Base-by-base conservation (phyloP, 2,329 filamentous ascomycete species). In the Myrmaecium sp. region DNA sequence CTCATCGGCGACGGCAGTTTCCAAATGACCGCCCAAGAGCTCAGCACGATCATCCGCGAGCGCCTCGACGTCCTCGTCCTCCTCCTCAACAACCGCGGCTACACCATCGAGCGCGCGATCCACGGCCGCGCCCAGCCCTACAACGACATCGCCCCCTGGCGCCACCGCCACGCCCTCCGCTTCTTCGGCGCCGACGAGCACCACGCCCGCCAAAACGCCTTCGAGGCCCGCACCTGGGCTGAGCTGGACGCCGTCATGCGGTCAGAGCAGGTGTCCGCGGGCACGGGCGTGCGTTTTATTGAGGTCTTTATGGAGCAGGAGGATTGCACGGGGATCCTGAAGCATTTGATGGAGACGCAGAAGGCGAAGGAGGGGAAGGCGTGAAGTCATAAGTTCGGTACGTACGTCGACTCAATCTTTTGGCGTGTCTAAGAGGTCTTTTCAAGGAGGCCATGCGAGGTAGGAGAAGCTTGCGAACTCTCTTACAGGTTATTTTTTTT, bases 241-340 rank as follows among this genome's bases (percentile, higher is more conserved):
- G 59, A 67, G 32, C 32, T 66, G 3, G 49, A 57, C 19, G 31
- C 39, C 4, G 47, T 62, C 1, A 15, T 62, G 21, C 34, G 28
- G 1, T 43, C 52, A 26, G 42, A 50, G 16, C 40, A 40, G 2
- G 42, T 62, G 21, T 35, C 40, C 11, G 41, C 48, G 26, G 54
- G 49, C 5, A 47, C 43, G 23, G 54, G 54, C 0, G 30, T 60
- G 15, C 42, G 50, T 20, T 46, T 60, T 34, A 42, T 58, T 5
- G 56, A 60, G 42, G 46, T 59, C 1, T 41, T 51, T 10, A 51
- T 58, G 49, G 47, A 39, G 4, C 35, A 36, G 14, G 41, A 52
- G 24, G 52, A 55, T 39, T n/a, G n/a, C n/a, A n/a, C n/a, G n/a
- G n/a, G n/a, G n/a, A n/a, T n/a, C n/a, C n/a, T n/a, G n/a, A n/a